These are phyloP conservation scores for Boletus semigastroideus DNA, from an alignment of 1,284 basidiomycete genomes.

Conservation along the genomic window DNA sequence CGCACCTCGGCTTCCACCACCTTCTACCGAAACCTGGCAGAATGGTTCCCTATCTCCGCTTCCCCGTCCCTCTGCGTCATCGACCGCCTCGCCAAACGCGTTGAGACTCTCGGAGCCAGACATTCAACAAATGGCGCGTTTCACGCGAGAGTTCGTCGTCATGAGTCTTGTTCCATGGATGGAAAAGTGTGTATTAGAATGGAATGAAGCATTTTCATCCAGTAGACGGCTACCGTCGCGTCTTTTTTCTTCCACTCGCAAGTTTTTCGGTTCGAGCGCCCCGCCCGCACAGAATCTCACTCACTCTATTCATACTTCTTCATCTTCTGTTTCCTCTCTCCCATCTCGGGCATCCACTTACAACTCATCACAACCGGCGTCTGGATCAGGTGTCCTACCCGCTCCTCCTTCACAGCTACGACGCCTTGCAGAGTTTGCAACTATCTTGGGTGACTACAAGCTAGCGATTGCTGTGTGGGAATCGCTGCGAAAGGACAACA, in stretches of 20 bases:
- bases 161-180: slow-evolving; percentile 95
- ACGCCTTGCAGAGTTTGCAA: slow-evolving; percentile 94
- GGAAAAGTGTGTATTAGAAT: slow-evolving; percentile 91
- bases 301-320: slow-evolving; percentile 38
- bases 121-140: slow-evolving; percentile 76
- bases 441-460: slow-evolving; percentile 88
- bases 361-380: slow-evolving; percentile 36
- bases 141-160: slow-evolving; percentile 87
- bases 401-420: slow-evolving; percentile 65
- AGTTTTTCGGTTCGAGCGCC: slow-evolving; percentile 76
- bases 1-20: slow-evolving; percentile 64
- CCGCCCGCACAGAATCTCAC: slow-evolving; percentile 47
- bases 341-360: slow-evolving; percentile 43
- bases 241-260: slow-evolving; percentile 85
- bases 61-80: slow-evolving; percentile 8
- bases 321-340: slow-evolving; percentile 46
- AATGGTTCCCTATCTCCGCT: slow-evolving; percentile 20
- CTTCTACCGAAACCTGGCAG: slow-evolving; percentile 37
- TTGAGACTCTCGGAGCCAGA: slow-evolving; percentile 72
- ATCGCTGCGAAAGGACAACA: slow-evolving; percentile 74
- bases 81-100: slow-evolving; percentile 37
- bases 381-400: slow-evolving; percentile 27
- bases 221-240: slow-evolving; percentile 81
- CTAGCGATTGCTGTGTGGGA: slow-evolving; percentile 89
- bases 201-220: slow-evolving; percentile 91